Percentiles rank a stretch among this genome's conserved stretches.
These are phyloP conservation scores for Botryotinia globosa DNA, from an alignment of 2,329 filamentous ascomycete genomes.

Conservation along the genomic window DNA sequence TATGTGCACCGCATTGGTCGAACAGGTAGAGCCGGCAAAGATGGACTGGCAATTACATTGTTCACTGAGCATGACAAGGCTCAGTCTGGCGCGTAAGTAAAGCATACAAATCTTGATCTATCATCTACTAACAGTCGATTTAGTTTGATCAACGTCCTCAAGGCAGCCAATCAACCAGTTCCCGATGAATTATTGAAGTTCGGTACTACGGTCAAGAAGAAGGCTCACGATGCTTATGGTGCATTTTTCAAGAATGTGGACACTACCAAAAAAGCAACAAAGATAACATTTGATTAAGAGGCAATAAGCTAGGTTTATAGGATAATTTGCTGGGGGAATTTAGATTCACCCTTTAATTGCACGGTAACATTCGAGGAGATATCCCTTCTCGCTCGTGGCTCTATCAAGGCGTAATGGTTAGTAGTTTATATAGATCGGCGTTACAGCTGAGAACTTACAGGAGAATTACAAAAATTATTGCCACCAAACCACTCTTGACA, in stretches of 20 bases:
- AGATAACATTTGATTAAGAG: constrained; percentile 81
- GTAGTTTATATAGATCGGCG: constrained; percentile 8
- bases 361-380: constrained; percentile 51
- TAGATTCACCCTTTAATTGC: constrained; percentile 41
- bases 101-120: constrained; percentile 25
- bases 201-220: constrained; percentile 98
- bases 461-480: constrained; percentile 51
- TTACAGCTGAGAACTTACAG: constrained; percentile 51
- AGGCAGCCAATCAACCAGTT: constrained; percentile 85
- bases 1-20: constrained; percentile 97
- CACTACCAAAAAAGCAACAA: constrained; percentile 78
- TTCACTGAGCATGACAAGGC: constrained; percentile 95
- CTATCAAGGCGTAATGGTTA: constrained; percentile 40
- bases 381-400: constrained; percentile 52
- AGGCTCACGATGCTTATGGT: constrained; percentile 91
- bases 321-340: constrained; percentile 13
- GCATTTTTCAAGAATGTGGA: constrained; percentile 93
- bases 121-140: constrained; percentile 20
- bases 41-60: constrained; percentile 83
- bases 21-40: constrained; percentile 88
- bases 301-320: constrained; percentile 6
- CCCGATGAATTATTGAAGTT: constrained; percentile 92
- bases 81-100: constrained; percentile 81
- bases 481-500: constrained; percentile 49
- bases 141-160: constrained; percentile 90